Evolutionary conservation across 2,329 filamentous ascomycete species (phyloP).

Genomic region (Talaromyces sp.): DNA sequence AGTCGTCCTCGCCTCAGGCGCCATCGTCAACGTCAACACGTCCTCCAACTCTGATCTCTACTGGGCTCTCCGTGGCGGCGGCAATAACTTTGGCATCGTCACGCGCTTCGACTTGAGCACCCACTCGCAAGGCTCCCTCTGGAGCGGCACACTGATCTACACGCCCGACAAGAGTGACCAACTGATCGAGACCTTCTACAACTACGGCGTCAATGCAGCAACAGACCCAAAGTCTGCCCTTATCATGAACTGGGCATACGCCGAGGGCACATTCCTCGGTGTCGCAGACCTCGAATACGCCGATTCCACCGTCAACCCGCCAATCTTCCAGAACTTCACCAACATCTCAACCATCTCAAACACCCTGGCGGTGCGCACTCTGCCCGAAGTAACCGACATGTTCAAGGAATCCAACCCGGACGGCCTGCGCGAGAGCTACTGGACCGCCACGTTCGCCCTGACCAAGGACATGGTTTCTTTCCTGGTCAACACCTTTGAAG

Average conservation of each 20-base stretch:
- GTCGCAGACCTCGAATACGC: conserved; percentile 34
- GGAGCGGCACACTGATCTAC: conserved; percentile 33
- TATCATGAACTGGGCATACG: conserved; percentile 27
- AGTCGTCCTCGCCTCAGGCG: conserved; percentile 24
- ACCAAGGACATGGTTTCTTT: conserved; percentile 23
- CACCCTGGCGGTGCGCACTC: conserved; percentile 22
- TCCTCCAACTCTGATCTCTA: conserved; percentile 31
- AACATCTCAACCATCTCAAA: conserved; percentile 26
- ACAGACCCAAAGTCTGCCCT: conserved; percentile 31
- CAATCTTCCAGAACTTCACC: conserved; percentile 35
- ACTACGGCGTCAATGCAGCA: conserved; percentile 24
- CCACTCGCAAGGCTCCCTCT: conserved; percentile 32
- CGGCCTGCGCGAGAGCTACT: conserved; percentile 28
- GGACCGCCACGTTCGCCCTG: conserved; percentile 27
- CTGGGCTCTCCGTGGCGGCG: conserved; percentile 38
- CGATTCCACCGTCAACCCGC: conserved; percentile 29
- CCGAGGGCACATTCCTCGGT: conserved; percentile 21
- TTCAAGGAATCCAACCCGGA: conserved; percentile 28
- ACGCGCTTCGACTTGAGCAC: conserved; percentile 38
- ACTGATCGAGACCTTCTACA: conserved; percentile 28
- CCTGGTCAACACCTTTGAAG: conserved; percentile 20
- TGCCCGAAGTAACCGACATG: conserved; percentile 30
- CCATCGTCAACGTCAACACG: conserved; percentile 28
- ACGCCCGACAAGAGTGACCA: conserved; percentile 21
- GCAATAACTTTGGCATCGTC: conserved; percentile 35